phyloP scores from a whole-genome alignment of 345 rosid species.

The Camelina laxa region DNA sequence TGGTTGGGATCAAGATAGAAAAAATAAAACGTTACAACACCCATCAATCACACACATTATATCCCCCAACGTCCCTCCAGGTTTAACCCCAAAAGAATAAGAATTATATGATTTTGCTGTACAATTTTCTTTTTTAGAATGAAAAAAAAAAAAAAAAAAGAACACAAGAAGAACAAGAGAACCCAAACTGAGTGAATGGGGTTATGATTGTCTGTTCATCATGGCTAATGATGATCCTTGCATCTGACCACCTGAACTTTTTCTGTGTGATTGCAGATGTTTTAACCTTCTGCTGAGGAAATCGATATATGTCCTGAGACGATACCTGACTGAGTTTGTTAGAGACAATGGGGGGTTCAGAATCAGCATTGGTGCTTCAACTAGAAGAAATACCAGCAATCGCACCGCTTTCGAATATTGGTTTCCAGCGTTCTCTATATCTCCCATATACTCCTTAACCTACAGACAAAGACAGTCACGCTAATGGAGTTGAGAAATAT shows the following conservation, averaged over 20 bases:
- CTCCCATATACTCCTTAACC: slow-evolving; percentile 81
- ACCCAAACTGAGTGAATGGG: neutral
- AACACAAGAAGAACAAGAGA: slow-evolving; percentile 12
- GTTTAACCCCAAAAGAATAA: slow-evolving; percentile 56
- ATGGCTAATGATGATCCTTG: slow-evolving; percentile 49
- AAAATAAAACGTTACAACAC: slow-evolving; percentile 49
- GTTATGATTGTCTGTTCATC: slow-evolving; percentile 38
- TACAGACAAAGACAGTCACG: slow-evolving; percentile 41
- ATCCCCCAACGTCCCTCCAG: slow-evolving; percentile 29
- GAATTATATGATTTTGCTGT: slow-evolving; percentile 47
- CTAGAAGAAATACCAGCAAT: slow-evolving; percentile 74
- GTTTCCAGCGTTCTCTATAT: slow-evolving; percentile 63
- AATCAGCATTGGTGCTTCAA: slow-evolving; percentile 88
- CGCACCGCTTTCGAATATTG: slow-evolving; percentile 73
- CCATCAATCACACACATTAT: slow-evolving; percentile 36
- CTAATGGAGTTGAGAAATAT: no score
- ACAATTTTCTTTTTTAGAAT: slow-evolving; percentile 45
- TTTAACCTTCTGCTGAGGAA: slow-evolving; percentile 69
- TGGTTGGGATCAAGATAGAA: slow-evolving; percentile 27
- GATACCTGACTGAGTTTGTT: slow-evolving; percentile 75
- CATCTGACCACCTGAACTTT: slow-evolving; percentile 55
- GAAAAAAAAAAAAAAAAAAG: neutral
- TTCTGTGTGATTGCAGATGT: slow-evolving; percentile 61
- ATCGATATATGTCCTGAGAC: slow-evolving; percentile 73
- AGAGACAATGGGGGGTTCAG: slow-evolving; percentile 90